phyloP scores from a whole-genome alignment of 2,329 filamentous ascomycete genomes.

The Alternaria alternata region DNA sequence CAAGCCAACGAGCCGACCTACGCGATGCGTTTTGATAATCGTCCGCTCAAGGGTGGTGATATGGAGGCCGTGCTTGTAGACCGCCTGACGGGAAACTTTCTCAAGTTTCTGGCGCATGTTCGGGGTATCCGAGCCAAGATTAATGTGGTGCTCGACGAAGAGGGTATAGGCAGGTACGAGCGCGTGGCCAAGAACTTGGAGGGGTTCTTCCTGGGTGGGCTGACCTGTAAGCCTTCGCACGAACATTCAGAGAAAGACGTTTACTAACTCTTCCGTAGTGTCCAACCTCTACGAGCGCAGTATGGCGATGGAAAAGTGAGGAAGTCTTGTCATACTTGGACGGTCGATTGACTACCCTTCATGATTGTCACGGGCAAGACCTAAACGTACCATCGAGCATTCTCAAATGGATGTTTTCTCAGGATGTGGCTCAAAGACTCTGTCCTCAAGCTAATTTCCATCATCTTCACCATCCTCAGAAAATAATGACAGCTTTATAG shows the following conservation, averaged over 20 bases:
- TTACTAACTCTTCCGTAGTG: constrained; percentile 15
- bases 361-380: background rate
- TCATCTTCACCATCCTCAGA: background rate
- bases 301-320: constrained; percentile 1
- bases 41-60: constrained; percentile 12
- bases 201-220: constrained; percentile 23
- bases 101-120: constrained; percentile 29
- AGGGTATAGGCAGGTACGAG: constrained; percentile 15
- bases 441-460: background rate
- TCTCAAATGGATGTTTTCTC: background rate
- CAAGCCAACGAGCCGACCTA: constrained; percentile 19
- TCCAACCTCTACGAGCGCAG: constrained; percentile 22
- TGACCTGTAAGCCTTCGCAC: constrained; percentile 18
- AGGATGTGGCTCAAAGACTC: background rate
- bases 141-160: constrained; percentile 14
- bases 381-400: background rate
- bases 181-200: constrained; percentile 15
- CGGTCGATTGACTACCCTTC: background rate
- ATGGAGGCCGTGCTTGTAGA: constrained; percentile 28
- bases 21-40: constrained; percentile 26
- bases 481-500: background rate
- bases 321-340: background rate
- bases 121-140: constrained; percentile 23
- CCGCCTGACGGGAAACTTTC: constrained; percentile 24
- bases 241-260: background rate